Percentiles rank a stretch among this genome's conserved stretches.
Evolutionary conservation across 2,329 filamentous ascomycete species (phyloP).

Genomic region (Beauveria caledonica): DNA sequence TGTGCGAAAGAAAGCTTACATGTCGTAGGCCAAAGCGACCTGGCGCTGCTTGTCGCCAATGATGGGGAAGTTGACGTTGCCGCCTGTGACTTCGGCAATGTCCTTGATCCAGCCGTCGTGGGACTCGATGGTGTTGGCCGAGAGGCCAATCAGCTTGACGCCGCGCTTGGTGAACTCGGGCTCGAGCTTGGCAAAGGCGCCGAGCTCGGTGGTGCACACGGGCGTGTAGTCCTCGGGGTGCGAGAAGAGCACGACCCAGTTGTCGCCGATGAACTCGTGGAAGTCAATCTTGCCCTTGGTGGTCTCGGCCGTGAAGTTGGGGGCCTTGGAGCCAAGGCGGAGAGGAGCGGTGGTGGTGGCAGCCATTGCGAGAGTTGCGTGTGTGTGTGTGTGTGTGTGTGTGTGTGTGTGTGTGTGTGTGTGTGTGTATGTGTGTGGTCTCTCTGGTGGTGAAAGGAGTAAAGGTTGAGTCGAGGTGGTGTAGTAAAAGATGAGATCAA

Average conservation of each 20-base stretch:
- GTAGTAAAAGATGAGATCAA: neutral
- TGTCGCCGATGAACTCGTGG: conserved; percentile 71
- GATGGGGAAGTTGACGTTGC: conserved; percentile 66
- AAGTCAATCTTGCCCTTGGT: conserved; percentile 73
- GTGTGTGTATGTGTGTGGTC: conserved; percentile 6
- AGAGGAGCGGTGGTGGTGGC: conserved; percentile 32
- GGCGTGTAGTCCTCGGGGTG: conserved; percentile 89
- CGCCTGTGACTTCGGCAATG: conserved; percentile 69
- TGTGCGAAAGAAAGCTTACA: conserved; percentile 40
- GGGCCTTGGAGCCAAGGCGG: conserved; percentile 59
- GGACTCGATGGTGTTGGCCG: conserved; percentile 75
- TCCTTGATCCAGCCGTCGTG: conserved; percentile 90
- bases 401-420: neutral
- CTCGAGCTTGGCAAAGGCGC: conserved; percentile 83
- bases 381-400: neutral
- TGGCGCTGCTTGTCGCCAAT: conserved; percentile 73
- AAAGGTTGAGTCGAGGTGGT: neutral
- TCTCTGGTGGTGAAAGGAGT: neutral
- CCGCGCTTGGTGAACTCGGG: conserved; percentile 79
- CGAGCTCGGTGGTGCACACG: conserved; percentile 92
- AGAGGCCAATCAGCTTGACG: conserved; percentile 86
- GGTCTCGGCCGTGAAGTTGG: conserved; percentile 78
- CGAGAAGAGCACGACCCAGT: conserved; percentile 76
- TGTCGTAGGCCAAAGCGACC: conserved; percentile 69
- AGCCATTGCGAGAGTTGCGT: conserved; percentile 18